phyloP scores from a whole-genome alignment of 192 early-diverging fungal species.

The Rhizophagus clarus region DNA sequence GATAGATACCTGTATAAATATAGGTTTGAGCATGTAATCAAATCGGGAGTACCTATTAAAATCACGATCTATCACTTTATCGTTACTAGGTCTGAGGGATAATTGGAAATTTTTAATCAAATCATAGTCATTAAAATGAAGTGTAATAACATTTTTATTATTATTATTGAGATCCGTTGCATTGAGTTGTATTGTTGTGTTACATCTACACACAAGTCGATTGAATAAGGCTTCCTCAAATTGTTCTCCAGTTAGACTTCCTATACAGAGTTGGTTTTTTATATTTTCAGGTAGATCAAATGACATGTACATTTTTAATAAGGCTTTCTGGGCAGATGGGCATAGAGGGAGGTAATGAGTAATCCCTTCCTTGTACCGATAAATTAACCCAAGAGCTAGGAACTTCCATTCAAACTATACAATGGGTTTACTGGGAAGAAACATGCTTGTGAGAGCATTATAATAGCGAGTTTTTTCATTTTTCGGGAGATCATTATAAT shows the following conservation, averaged over 20 bases:
- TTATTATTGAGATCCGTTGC: slow-evolving; percentile 38
- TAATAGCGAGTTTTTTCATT: too few relatives aligned
- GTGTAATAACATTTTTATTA: slow-evolving; percentile 5
- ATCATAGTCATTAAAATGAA: slow-evolving; percentile 28
- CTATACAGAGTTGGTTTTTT: slow-evolving; percentile 27
- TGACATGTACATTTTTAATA: slow-evolving; percentile 38
- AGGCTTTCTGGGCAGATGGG: slow-evolving; percentile 36
- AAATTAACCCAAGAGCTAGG: slow-evolving; percentile 35
- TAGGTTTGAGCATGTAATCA: slow-evolving; percentile 41
- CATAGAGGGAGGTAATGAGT: slow-evolving; percentile 33
- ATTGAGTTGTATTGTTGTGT: slow-evolving; percentile 32
- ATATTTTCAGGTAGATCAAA: slow-evolving; percentile 33
- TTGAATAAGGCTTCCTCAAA: slow-evolving; percentile 37
- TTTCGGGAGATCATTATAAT: too few relatives aligned
- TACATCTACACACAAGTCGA: slow-evolving; percentile 27
- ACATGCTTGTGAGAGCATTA: slow-evolving; percentile 34
- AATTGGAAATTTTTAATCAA: too few relatives aligned
- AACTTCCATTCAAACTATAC: slow-evolving; percentile 38
- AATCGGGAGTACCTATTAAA: slow-evolving; percentile 38
- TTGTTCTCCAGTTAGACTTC: slow-evolving; percentile 30
- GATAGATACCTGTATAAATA: slow-evolving; percentile 37
- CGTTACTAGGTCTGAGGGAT: slow-evolving; percentile 34
- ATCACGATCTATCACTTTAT: slow-evolving; percentile 32
- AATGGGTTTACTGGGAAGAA: slow-evolving; percentile 27
- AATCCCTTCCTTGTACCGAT: slow-evolving; percentile 35